Percentiles rank a stretch among this genome's conserved stretches.
Conservation (phyloP, 2,329 filamentous ascomycete species). For the Cadophora gregata region DNA sequence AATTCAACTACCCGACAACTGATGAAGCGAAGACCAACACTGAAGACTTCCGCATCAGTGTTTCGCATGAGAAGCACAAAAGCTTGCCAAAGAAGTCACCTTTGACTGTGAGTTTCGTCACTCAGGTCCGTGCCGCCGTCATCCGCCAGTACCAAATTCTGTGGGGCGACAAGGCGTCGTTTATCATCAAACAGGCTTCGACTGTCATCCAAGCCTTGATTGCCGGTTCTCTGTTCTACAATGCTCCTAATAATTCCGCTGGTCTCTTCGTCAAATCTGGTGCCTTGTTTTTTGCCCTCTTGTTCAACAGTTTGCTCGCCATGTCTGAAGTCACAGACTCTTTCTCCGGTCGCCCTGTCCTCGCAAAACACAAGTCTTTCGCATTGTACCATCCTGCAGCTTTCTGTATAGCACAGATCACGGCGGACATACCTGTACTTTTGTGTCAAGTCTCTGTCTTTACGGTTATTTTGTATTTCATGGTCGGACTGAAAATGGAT, state of each 20-base stretch:
- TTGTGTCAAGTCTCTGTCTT: constrained; percentile 65
- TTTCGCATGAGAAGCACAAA: constrained; percentile 60
- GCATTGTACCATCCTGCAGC: constrained; percentile 63
- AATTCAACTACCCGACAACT: constrained; percentile 62
- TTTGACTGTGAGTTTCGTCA: constrained; percentile 58
- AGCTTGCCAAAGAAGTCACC: constrained; percentile 59
- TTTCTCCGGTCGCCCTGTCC: constrained; percentile 63
- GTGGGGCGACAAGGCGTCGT: constrained; percentile 67
- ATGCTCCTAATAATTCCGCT: constrained; percentile 59
- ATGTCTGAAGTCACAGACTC: constrained; percentile 71
- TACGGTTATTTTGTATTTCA: constrained; percentile 65
- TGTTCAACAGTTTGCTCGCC: constrained; percentile 66
- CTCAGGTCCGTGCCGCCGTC: constrained; percentile 63
- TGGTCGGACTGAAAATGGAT: constrained; percentile 59
- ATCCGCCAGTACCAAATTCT: constrained; percentile 69
- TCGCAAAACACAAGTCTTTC: constrained; percentile 64
- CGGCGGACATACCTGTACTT: constrained; percentile 61
- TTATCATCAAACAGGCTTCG: constrained; percentile 65
- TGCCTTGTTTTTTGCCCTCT: constrained; percentile 66
- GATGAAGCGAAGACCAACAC: constrained; percentile 52
- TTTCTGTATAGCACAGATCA: constrained; percentile 62
- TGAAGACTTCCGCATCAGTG: constrained; percentile 58
- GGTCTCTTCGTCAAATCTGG: constrained; percentile 70
- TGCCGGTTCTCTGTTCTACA: constrained; percentile 71
- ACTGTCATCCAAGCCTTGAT: constrained; percentile 66